A percentile compares a stretch with the other conserved stretches of the same genome.
Conservation (phyloP, 2,329 filamentous ascomycete species). For the Elsinoe australis region DNA sequence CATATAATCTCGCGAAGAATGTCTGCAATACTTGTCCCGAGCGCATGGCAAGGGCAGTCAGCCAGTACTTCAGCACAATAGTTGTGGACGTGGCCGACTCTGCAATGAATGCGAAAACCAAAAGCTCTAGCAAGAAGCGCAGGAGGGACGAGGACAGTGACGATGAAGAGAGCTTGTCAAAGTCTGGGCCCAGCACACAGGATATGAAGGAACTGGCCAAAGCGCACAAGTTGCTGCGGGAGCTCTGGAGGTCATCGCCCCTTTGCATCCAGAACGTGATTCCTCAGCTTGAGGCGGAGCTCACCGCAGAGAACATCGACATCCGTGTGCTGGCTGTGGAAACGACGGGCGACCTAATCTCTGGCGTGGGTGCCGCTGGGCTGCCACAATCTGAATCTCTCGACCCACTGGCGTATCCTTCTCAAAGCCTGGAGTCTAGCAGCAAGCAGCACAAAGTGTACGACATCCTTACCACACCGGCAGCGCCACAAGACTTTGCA, state of each 20-base stretch:
- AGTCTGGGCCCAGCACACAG: conserved; percentile 63
- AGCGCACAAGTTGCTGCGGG: conserved; percentile 79
- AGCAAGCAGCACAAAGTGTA: conserved; percentile 39
- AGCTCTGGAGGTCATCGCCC: conserved; percentile 88
- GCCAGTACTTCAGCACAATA: conserved; percentile 94
- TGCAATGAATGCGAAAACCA: conserved; percentile 31
- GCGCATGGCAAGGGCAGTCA: conserved; percentile 90
- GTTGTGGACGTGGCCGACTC: conserved; percentile 69
- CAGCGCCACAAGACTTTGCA: conserved; percentile 82
- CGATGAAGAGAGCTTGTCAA: conserved; percentile 38
- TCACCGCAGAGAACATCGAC: conserved; percentile 81
- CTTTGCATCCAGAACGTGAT: conserved; percentile 86
- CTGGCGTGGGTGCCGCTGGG: conserved; percentile 85
- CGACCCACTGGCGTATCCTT: conserved; percentile 81
- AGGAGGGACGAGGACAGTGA: conserved; percentile 33
- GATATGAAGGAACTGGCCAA: conserved; percentile 84
- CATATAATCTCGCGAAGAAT: conserved; percentile 93
- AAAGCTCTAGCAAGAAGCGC: conserved; percentile 47
- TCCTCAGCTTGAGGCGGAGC: conserved; percentile 84
- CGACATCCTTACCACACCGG: conserved; percentile 68
- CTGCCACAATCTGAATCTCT: conserved; percentile 64
- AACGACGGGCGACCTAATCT: conserved; percentile 88
- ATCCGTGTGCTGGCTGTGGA: conserved; percentile 83
- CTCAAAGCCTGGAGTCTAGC: conserved; percentile 44
- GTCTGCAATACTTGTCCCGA: conserved; percentile 84